Evolutionary conservation across 2,329 filamentous ascomycete species (phyloP), one percentile per base, ranked within the genome.

Genomic region (Fonsecaea multimorphosa): DNA sequence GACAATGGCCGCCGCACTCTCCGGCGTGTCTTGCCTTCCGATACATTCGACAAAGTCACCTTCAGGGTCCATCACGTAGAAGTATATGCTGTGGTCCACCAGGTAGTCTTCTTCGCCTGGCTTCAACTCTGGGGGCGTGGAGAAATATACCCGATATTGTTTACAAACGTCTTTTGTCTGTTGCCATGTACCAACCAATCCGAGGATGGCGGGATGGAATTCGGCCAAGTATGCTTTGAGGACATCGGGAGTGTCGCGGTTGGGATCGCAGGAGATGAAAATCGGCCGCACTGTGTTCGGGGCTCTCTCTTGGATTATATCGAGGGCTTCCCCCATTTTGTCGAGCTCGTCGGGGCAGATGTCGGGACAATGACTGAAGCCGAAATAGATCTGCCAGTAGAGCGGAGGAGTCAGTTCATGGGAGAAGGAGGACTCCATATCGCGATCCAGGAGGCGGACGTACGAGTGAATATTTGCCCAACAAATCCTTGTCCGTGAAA

Each of bases 301-400:
- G 22, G 77, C 78, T 51, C 72, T 74, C 40, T 75, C 77, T 66
- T 77, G 76, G 60, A 89, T 85, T 65, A 82, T 82, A 76, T 99
- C 93, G 75, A 96, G 90, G 87, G 98, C 97, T 65, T 85, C 85
- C n/a, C 94, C 91, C 93, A 99, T 97, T 83, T 99, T 99, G 82
- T 99, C 95, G 73, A 99, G 89, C 81, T 99, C 95, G 76, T 99
- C 95, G 36, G 95, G 95, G 82, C 95, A 99, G 77, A 99, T 99
- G 77, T 99, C 95, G 27, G 95, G 95, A 78, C 95, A 99, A 79
- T 97, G 93, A 8, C 92, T 94, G 85, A 99, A 99, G 74, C 95
- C 95, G 77, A 99, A 99, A 82, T 99, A 99, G 40, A 98, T 88
- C 92, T 95, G 71, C 19, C n/a, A 44, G 27, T 44, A 27, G 34